Evolutionary conservation across 202 grass and related monocot genomes (phyloP).

Genomic region (Miscanthus sacchariflorus): DNA sequence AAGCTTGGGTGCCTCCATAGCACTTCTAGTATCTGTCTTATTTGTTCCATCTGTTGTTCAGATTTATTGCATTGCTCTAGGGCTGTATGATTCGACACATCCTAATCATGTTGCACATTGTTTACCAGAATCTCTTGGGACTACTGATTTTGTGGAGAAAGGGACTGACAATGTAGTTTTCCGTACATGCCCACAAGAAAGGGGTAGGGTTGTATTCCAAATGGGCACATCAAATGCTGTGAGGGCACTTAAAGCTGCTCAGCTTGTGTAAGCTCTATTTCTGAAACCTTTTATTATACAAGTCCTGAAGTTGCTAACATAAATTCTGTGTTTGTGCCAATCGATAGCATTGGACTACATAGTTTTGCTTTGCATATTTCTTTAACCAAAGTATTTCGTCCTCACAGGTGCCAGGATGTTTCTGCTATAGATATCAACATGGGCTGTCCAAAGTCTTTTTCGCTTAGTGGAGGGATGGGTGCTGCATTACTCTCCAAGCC

Average conservation of each 20-base stretch:
- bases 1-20: background rate
- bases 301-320: conserved; percentile 29
- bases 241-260: conserved; percentile 90
- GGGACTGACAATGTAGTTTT: conserved; percentile 88
- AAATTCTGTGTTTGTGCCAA: conserved; percentile 8
- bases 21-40: background rate
- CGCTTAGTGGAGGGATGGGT: conserved; percentile 96
- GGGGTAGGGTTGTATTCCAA: conserved; percentile 86
- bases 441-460: conserved; percentile 96
- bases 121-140: conserved; percentile 78
- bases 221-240: conserved; percentile 94
- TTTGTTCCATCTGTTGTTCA: conserved; percentile 26
- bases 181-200: conserved; percentile 87
- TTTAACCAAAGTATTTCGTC: background rate
- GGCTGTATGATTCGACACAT: conserved; percentile 19
- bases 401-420: conserved; percentile 78
- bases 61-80: background rate
- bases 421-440: conserved; percentile 97
- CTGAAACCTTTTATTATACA: conserved; percentile 6
- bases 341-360: background rate
- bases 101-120: conserved; percentile 40
- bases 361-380: conserved; percentile 29
- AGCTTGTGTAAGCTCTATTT: conserved; percentile 81
- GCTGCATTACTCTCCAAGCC: conserved; percentile 98
- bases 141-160: conserved; percentile 94